Evolutionary conservation across 2,329 filamentous ascomycete species (phyloP), one percentile per base, ranked within the genome.

Genomic region (Fusarium transvaalense): DNA sequence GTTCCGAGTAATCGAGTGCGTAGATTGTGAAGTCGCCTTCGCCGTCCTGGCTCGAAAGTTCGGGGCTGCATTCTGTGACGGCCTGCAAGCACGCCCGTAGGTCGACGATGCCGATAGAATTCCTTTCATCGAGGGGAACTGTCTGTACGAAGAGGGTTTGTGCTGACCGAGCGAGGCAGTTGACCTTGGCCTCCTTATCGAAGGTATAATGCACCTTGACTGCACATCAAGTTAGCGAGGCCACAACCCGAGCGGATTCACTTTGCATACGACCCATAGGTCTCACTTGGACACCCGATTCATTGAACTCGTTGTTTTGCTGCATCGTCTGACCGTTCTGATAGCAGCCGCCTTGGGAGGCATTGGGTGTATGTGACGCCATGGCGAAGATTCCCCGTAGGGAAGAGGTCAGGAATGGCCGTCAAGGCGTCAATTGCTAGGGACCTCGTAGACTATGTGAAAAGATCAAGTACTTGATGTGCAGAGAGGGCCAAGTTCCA

Each of bases 121-220:
- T 92, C 62, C 85, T 86, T 61, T 97, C 92, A 77, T 97, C 93
- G 64, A 98, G 82, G 25, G 89, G 86, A 15, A 97, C 87, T 4
- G 93, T 93, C 74, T 94, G 93, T 37, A 97, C 89, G 53, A 91
- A 86, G 60, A 97, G 84, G 17, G 91, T 86, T 61, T 95, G 90
- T 19, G 93, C 91, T 84, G 93, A 91, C 74, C 95, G 88, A 62
- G 95, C 94, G 50, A 99, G 86, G 79, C 94, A 97, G 77, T 95
- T 94, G 68, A 93, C 91, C 80, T 94, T 94, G 81, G 89, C 91
- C 71, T 95, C 91, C 76, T 91, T 90, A 78, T 98, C 94, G 81
- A 98, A 97, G 32, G 94, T 97, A 81, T 98, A 99, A 64, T 97
- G 90, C 50, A 98, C 92, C 85, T 98, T 98, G 80, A 98, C 94